A percentile compares a stretch with the other conserved stretches of the same genome.
phyloP scores from a whole-genome alignment of 495 filamentous ascomycete species.

The Neurospora sp. region DNA sequence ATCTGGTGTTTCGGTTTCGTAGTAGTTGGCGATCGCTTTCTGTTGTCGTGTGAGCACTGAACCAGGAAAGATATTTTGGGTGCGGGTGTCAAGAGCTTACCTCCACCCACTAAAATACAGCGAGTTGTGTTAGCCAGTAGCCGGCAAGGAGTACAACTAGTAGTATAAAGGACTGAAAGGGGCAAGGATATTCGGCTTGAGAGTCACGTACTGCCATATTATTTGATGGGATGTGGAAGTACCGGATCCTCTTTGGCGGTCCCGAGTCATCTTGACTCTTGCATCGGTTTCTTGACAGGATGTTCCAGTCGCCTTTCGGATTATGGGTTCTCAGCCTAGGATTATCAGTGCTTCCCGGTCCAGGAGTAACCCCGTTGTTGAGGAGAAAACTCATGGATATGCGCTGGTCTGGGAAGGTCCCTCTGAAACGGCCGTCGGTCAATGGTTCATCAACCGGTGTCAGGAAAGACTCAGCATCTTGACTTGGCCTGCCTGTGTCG shows the following conservation, averaged over 20 bases:
- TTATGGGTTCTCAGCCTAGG: neutral
- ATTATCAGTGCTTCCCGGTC: neutral
- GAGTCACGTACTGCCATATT: slow-evolving; percentile 11
- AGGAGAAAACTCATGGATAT: slow-evolving; percentile 5
- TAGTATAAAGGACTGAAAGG: no score
- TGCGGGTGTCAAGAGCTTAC: neutral
- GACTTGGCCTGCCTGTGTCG: neutral
- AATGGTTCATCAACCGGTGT: slow-evolving; percentile 5
- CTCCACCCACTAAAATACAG: slow-evolving; percentile 10
- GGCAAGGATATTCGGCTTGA: neutral
- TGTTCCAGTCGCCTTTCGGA: neutral
- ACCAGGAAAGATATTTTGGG: neutral
- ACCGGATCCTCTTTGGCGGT: slow-evolving; percentile 4
- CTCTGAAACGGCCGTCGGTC: slow-evolving; percentile 7
- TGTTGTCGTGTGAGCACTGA: neutral
- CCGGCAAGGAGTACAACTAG: neutral
- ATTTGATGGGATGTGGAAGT: slow-evolving; percentile 14
- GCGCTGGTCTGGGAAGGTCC: slow-evolving; percentile 11
- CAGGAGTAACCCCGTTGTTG: neutral
- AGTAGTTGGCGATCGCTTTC: slow-evolving; percentile 14
- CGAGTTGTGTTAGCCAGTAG: neutral
- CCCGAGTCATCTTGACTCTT: neutral
- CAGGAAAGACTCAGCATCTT: neutral
- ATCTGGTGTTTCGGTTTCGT: slow-evolving; percentile 3
- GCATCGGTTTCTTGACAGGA: neutral